Conservation (phyloP, 75 land plant species). For the Pseudotsuga menziesii region DNA sequence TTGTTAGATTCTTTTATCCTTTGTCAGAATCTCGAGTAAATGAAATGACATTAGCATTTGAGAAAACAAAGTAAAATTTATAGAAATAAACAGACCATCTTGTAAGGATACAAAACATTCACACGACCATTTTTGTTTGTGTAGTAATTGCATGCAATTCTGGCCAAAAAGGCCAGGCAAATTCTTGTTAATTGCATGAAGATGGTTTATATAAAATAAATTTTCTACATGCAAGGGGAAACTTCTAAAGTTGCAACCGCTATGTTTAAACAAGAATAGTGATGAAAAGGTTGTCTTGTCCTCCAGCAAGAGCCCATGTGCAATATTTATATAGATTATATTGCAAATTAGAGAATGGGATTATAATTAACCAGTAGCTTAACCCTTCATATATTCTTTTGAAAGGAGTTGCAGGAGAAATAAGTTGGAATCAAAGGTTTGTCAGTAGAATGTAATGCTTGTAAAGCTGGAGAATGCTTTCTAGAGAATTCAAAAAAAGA, state of each 20-base stretch:
- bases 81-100: neutral
- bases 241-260: neutral
- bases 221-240: neutral
- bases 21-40: too few species aligned
- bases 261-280: neutral
- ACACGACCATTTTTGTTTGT: neutral
- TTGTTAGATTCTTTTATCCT: too few species aligned
- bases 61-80: too few species aligned
- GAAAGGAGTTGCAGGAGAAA: neutral
- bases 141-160: neutral
- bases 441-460: neutral
- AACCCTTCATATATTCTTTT: neutral
- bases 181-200: neutral
- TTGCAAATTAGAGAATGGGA: neutral
- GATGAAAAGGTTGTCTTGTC: neutral
- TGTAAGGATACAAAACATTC: neutral
- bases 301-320: neutral
- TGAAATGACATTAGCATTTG: too few species aligned
- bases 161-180: slow-evolving; percentile 3
- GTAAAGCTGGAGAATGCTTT: neutral
- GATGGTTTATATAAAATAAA: neutral
- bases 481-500: neutral
- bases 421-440: neutral
- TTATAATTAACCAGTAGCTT: neutral
- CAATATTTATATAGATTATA: neutral